Evolutionary conservation across 2,329 filamentous ascomycete species (phyloP), one percentile per base, ranked within the genome.

Genomic region (Verticillium alfalfae): DNA sequence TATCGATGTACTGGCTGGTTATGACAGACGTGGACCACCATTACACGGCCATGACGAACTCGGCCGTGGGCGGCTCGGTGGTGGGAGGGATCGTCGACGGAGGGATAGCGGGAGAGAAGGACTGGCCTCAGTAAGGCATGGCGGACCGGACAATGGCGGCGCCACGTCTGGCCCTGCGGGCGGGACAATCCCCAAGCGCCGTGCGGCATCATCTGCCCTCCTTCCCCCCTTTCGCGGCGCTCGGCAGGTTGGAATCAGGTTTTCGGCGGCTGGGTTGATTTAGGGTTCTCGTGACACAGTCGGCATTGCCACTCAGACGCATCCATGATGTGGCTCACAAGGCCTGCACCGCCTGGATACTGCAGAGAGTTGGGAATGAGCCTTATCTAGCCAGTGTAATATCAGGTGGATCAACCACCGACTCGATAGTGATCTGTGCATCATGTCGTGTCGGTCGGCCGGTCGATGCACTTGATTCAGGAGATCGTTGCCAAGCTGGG

Each of bases 1-100:
- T 89, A 67, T 90, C 92, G 75, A 79, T 98, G 64, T 98, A 94
- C 76, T 93, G 88, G 85, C 87, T 93, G 71, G 91, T 91, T 63
- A 85, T 86, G 3, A 79, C 81, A 36, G 86, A 92, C 68, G 82
- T 87, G 38, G 88, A 88, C 71, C 73, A 82, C 67, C 85, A 89
- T 70, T 34, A 49, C 22, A 58, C 45, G 8, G 45, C 45, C 45
- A 52, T 52, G 45, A 26, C 45, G 7, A 52, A 52, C n/a, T 52
- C 45, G 18, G 45, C 45, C 9, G 45, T 52, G 45, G 45, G 45
- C 45, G 45, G 45, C 18, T 26, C 45, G 45, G 45, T 52, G 18
- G 45, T 52, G 45, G 45, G 45, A 22, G 45, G 45, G 45, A 18
- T 52, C 13, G 45, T 52, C n/a, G 45, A 52, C 45, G 45, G 45